Evolutionary conservation across 192 early-diverging fungal species (phyloP).

Genomic region (Chytriomyces sp.): DNA sequence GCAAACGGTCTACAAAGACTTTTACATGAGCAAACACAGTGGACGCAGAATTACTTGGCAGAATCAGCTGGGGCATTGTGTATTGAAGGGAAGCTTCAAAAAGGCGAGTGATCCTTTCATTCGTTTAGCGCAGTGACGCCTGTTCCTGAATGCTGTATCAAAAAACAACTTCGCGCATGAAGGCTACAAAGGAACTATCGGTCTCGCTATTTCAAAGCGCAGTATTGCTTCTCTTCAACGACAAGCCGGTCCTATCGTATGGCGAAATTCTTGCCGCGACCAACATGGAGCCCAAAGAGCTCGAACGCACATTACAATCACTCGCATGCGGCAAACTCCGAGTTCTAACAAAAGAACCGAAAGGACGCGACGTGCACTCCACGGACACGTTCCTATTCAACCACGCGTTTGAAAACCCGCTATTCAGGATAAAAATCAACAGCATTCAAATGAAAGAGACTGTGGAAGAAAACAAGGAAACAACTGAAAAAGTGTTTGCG

Average conservation of each 20-base stretch:
- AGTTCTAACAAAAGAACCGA: constrained; percentile 47
- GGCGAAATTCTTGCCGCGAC: constrained; percentile 71
- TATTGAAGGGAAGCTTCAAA: constrained; percentile 68
- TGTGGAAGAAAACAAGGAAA: no score
- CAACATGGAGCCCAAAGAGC: constrained; percentile 77
- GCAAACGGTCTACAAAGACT: constrained; percentile 73
- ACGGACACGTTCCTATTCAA: no score
- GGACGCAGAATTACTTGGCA: constrained; percentile 89
- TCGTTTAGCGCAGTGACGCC: no score
- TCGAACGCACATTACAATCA: constrained; percentile 84
- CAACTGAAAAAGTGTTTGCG: no score
- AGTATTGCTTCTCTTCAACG: constrained; percentile 71
- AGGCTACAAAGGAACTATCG: constrained; percentile 54
- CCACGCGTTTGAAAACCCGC: no score
- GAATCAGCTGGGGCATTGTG: constrained; percentile 77
- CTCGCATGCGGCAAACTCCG: constrained; percentile 73
- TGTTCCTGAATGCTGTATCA: no score
- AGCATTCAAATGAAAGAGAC: no score
- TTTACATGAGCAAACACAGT: constrained; percentile 80
- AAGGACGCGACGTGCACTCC: no score
- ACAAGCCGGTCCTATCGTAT: constrained; percentile 55
- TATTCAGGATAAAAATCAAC: no score
- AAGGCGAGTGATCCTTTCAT: no score
- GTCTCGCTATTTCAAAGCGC: constrained; percentile 55
- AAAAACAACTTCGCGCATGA: no score